Conservation (phyloP, 371 early-diverging fungal species). For the Mortierella sp. region DNA sequence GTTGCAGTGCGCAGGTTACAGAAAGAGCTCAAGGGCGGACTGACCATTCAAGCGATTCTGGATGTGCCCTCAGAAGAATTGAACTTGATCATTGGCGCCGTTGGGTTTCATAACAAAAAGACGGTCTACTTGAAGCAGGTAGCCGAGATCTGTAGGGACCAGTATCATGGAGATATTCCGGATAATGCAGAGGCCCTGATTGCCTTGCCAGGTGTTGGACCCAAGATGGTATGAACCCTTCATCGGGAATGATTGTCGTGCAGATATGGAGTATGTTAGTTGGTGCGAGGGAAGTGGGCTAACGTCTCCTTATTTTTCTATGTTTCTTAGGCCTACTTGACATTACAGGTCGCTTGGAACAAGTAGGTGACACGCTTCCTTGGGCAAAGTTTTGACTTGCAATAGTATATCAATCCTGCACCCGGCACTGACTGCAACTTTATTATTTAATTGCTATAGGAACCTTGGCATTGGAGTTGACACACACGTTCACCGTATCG, state of each 20-base stretch:
- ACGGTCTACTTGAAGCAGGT: constrained; percentile 82
- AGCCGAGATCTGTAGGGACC: constrained; percentile 78
- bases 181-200: constrained; percentile 82
- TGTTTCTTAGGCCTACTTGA: constrained; percentile 75
- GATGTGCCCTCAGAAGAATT: constrained; percentile 71
- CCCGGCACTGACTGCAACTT: neutral
- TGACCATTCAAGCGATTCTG: constrained; percentile 70
- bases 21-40: constrained; percentile 73
- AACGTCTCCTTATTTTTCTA: neutral
- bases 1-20: constrained; percentile 80
- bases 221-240: constrained; percentile 86
- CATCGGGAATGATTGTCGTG: neutral
- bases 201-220: constrained; percentile 96
- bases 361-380: constrained; percentile 59
- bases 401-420: neutral
- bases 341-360: constrained; percentile 91
- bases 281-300: neutral
- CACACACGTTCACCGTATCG: constrained; percentile 97
- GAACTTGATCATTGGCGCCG: constrained; percentile 81
- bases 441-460: constrained; percentile 37
- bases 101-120: constrained; percentile 95
- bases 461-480: constrained; percentile 98
- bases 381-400: neutral
- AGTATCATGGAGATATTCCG: constrained; percentile 91
- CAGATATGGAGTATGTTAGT: neutral